Evolutionary conservation across 331 rosid genomes (phyloP).

Genomic region (Acacia concinna): DNA sequence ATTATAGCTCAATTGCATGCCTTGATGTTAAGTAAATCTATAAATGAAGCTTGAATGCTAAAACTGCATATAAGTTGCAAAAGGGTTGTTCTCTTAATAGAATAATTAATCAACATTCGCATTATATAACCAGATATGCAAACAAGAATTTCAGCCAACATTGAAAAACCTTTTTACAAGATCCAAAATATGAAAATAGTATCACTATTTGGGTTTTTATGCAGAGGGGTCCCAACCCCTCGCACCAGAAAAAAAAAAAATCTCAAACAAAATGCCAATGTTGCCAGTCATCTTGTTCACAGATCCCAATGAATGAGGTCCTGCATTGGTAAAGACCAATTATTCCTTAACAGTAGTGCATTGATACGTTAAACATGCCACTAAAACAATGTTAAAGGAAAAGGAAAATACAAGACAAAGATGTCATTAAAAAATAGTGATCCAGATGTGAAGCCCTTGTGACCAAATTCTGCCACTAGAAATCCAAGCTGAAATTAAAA

Average conservation of each 20-base stretch:
- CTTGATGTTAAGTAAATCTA: no score
- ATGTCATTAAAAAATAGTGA: background rate
- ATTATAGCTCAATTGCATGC: no score
- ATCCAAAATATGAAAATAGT: background rate
- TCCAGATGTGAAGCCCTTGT: constrained; percentile 9
- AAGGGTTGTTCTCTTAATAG: no score
- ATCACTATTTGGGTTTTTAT: background rate
- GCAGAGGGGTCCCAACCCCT: background rate
- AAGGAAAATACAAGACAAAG: background rate
- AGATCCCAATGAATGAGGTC: constrained; percentile 13
- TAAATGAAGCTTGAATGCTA: no score
- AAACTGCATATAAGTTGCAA: no score
- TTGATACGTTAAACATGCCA: background rate
- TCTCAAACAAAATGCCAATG: background rate
- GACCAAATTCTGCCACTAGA: background rate
- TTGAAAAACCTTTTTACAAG: background rate
- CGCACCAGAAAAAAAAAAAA: background rate
- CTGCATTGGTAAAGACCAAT: background rate
- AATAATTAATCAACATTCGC: background rate
- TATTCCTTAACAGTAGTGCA: background rate
- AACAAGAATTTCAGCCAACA: background rate
- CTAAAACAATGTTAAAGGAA: background rate
- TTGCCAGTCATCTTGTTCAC: background rate
- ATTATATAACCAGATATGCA: background rate
- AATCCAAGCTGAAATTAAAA: background rate